These are phyloP conservation scores for Stramenopiles sp. DNA, from an alignment of 352 stramenopile species.

Conservation along the genomic window DNA sequence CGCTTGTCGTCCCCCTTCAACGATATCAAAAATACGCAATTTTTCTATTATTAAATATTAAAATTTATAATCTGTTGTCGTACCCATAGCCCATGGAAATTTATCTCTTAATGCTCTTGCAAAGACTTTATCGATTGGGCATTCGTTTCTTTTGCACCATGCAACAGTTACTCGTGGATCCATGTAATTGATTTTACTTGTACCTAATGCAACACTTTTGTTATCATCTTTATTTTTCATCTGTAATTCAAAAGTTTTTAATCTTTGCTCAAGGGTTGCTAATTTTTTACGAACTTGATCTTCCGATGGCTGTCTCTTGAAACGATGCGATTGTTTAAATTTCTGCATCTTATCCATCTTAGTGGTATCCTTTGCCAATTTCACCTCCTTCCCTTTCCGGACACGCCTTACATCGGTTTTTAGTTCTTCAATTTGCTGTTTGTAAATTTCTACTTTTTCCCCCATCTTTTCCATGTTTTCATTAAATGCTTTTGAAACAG, in stretches of 20 bases:
- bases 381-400: slow-evolving; percentile 51
- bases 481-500: slow-evolving; percentile 89
- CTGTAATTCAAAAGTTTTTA: slow-evolving; percentile 60
- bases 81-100: slow-evolving; percentile 98
- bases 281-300: slow-evolving; percentile 39
- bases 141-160: slow-evolving; percentile 93
- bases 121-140: slow-evolving; percentile 95
- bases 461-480: slow-evolving; percentile 77
- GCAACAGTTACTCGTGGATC: slow-evolving; percentile 96
- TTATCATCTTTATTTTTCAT: slow-evolving; percentile 97
- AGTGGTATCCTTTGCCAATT: slow-evolving; percentile 29
- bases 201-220: slow-evolving; percentile 90
- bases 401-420: slow-evolving; percentile 60
- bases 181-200: slow-evolving; percentile 99
- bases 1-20: no score
- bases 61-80: slow-evolving; percentile 86
- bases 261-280: slow-evolving; percentile 44
- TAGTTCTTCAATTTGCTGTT: slow-evolving; percentile 79
- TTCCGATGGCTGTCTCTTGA: slow-evolving; percentile 45
- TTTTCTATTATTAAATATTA: no score
- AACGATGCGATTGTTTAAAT: slow-evolving; percentile 32
- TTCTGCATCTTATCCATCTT: slow-evolving; percentile 57
- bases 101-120: slow-evolving; percentile 93
- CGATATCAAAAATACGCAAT: no score
- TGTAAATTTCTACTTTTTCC: slow-evolving; percentile 68